Percentiles rank a stretch among this genome's conserved stretches.
phyloP scores from a whole-genome alignment of 495 filamentous ascomycete genomes.

The Parathielavia appendiculata region DNA sequence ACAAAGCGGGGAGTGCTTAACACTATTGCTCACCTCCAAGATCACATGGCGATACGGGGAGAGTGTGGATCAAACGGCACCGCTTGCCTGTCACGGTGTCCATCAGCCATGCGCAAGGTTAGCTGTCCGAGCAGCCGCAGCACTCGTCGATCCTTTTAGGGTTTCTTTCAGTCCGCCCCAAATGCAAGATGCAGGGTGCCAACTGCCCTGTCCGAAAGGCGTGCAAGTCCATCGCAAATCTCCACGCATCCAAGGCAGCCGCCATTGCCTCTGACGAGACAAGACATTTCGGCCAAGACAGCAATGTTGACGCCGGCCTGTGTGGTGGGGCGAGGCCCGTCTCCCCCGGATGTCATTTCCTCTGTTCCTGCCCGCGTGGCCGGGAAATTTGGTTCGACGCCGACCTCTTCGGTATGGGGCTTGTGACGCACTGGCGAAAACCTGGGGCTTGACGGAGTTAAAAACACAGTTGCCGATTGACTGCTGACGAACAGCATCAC shows the following conservation, averaged over 20 bases:
- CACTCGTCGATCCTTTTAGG: not conserved
- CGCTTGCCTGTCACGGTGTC: too few relatives aligned
- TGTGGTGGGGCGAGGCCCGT: not conserved
- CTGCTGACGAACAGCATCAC: too few relatives aligned
- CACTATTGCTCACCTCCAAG: too few relatives aligned
- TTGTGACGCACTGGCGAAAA: not conserved
- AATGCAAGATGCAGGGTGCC: not conserved
- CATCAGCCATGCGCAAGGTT: not conserved
- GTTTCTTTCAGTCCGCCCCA: not conserved
- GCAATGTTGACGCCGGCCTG: too few relatives aligned
- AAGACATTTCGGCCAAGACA: too few relatives aligned
- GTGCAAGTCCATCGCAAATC: not conserved
- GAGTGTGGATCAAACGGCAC: constrained; percentile 4
- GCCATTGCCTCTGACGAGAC: too few relatives aligned
- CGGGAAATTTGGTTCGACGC: constrained; percentile 28
- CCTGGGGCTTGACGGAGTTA: too few relatives aligned
- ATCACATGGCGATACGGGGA: not conserved
- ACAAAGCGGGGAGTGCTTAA: too few relatives aligned
- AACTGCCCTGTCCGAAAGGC: not conserved
- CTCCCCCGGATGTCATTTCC: constrained; percentile 12
- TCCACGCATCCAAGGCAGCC: not conserved
- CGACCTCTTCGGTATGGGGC: constrained; percentile 15
- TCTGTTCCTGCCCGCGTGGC: constrained; percentile 20
- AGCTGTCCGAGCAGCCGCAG: not conserved
- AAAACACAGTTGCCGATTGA: too few relatives aligned